Conservation (phyloP, 306 rosid species). For the Arachis hypogaea region DNA sequence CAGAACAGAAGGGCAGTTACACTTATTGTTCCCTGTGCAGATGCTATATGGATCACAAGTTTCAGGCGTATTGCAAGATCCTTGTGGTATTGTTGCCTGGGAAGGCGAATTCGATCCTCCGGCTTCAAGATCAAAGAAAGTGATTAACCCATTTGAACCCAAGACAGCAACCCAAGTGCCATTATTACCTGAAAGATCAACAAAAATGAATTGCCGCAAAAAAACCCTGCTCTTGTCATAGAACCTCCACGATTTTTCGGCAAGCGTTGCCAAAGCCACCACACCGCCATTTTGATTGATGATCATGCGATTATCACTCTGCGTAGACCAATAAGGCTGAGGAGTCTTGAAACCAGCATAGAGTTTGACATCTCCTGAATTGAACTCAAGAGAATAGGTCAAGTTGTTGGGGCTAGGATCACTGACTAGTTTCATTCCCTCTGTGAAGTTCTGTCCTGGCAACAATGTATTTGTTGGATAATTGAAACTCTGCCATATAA, state of each 20-base stretch:
- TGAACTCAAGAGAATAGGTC: conserved; percentile 68
- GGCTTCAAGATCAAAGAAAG: conserved; percentile 60
- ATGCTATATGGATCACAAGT: conserved; percentile 72
- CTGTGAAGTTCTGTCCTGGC: conserved; percentile 64
- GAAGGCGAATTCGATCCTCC: conserved; percentile 47
- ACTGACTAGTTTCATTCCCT: conserved; percentile 79
- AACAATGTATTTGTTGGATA: conserved; percentile 84
- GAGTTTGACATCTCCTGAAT: conserved; percentile 69
- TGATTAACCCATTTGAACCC: conserved; percentile 71
- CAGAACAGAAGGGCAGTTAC: conserved; percentile 81
- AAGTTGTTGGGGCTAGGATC: conserved; percentile 52
- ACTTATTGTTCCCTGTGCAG: conserved; percentile 52
- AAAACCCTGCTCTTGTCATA: conserved; percentile 62
- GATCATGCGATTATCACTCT: conserved; percentile 61
- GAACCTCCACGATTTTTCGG: conserved; percentile 83
- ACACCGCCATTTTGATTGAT: conserved; percentile 50
- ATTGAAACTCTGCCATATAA: conserved; percentile 84
- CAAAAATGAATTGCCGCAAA: conserved; percentile 70
- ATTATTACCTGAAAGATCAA: conserved; percentile 42
- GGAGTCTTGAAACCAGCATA: conserved; percentile 64
- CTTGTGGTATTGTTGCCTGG: conserved; percentile 55
- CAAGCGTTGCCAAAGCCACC: conserved; percentile 57
- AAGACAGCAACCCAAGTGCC: conserved; percentile 76
- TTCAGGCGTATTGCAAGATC: conserved; percentile 70
- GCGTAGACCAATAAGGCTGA: conserved; percentile 91